A percentile compares a stretch with the other conserved stretches of the same genome.
Conservation (phyloP, 805 yeast species). For the Priceomyces haplophilus region DNA sequence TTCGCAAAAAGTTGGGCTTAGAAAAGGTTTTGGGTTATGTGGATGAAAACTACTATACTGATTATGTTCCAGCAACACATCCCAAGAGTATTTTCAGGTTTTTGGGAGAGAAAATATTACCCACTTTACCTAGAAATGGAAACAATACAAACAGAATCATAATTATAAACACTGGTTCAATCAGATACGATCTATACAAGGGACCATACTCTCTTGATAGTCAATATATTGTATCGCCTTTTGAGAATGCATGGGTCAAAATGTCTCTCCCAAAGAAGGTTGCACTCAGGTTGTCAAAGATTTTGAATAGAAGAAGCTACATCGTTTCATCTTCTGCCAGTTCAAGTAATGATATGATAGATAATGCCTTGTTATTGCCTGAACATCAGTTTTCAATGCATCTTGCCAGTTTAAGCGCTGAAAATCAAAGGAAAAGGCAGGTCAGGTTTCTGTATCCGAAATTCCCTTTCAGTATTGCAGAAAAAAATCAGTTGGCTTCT, state of each 20-base stretch:
- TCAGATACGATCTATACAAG: slow-evolving; percentile 79
- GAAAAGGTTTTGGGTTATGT: slow-evolving; percentile 62
- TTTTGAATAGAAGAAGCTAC: slow-evolving; percentile 56
- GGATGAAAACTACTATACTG: slow-evolving; percentile 56
- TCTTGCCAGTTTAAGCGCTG: not conserved
- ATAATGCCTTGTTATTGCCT: slow-evolving; percentile 19
- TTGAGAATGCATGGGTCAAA: slow-evolving; percentile 73
- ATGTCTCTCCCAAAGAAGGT: slow-evolving; percentile 55
- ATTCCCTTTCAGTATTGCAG: not conserved
- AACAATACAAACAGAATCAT: slow-evolving; percentile 39
- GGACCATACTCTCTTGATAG: slow-evolving; percentile 83
- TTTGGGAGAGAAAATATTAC: slow-evolving; percentile 55
- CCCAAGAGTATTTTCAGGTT: slow-evolving; percentile 57
- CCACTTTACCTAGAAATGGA: slow-evolving; percentile 32
- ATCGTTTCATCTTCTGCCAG: slow-evolving; percentile 19
- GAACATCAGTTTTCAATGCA: slow-evolving; percentile 18
- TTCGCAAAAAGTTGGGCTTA: slow-evolving; percentile 50
- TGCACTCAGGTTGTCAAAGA: slow-evolving; percentile 52
- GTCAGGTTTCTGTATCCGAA: not conserved
- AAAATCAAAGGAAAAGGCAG: not conserved
- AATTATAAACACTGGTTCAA: slow-evolving; percentile 80
- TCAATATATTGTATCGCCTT: slow-evolving; percentile 82
- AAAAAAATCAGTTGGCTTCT: not conserved
- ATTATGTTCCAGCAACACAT: slow-evolving; percentile 54
- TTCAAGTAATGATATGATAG: slow-evolving; percentile 4